Evolutionary conservation across 768 basidiomycete species (phyloP).

Genomic region (Boletus speciosus): DNA sequence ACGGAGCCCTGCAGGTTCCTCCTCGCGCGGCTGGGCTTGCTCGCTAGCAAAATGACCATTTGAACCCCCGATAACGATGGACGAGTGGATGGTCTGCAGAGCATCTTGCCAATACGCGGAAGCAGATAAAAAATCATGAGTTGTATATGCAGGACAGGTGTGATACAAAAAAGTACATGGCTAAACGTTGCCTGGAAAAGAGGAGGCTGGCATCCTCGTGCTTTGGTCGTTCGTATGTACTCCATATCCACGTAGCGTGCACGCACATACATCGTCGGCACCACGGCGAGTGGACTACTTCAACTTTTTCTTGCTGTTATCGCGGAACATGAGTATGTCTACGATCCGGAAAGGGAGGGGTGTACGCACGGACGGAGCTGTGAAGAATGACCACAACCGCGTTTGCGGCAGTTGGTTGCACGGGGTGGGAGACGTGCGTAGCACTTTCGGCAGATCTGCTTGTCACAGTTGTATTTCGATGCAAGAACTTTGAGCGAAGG

Average conservation of each 20-base stretch:
- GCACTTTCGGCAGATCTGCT: slow-evolving; percentile 99
- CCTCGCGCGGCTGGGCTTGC: not conserved
- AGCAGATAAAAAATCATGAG: slow-evolving; percentile 4
- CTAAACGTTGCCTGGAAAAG: not conserved
- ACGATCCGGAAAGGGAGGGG: not conserved
- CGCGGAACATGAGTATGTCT: not conserved
- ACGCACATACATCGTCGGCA: not conserved
- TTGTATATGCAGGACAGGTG: slow-evolving; percentile 17
- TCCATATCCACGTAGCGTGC: slow-evolving; percentile 4
- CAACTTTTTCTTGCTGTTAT: slow-evolving; percentile 86
- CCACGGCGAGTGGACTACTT: slow-evolving; percentile 55
- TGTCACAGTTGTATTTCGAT: slow-evolving; percentile 97
- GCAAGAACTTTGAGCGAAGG: slow-evolving; percentile 97
- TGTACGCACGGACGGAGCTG: slow-evolving; percentile 84
- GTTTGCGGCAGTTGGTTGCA: slow-evolving; percentile 99
- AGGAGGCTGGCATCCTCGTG: not conserved
- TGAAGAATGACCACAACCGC: slow-evolving; percentile 85
- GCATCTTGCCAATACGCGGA: not conserved
- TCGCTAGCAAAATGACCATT: not conserved
- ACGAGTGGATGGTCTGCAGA: too few relatives aligned
- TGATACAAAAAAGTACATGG: slow-evolving; percentile 20
- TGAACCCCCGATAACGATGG: not conserved
- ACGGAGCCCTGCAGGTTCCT: too few relatives aligned
- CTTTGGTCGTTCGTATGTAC: slow-evolving; percentile 12
- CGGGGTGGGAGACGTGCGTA: slow-evolving; percentile 99